These are phyloP conservation scores for Aspergillus luchuensis DNA, from an alignment of 2,329 filamentous ascomycete species.

Conservation along the genomic window DNA sequence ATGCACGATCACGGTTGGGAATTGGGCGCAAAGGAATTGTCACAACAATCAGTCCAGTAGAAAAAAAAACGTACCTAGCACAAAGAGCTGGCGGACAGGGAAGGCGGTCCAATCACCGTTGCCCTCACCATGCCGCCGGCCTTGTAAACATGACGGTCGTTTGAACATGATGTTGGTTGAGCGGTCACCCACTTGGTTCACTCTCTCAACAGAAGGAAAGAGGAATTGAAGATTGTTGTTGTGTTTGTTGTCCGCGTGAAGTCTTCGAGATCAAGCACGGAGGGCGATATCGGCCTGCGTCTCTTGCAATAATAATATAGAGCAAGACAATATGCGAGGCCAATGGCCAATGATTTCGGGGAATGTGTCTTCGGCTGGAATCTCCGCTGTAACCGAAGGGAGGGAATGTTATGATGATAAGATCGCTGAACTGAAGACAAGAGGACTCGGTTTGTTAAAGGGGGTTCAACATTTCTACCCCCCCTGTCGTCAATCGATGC, in stretches of 20 bases:
- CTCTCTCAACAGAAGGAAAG: conserved; percentile 6
- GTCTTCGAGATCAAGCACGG: neutral
- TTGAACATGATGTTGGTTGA: conserved; percentile 33
- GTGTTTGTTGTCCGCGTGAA: no score
- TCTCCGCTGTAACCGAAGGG: conserved; percentile 33
- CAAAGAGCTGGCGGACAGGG: conserved; percentile 59
- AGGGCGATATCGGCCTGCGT: conserved; percentile 13
- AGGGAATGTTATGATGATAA: conserved; percentile 35
- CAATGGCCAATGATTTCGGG: conserved; percentile 15
- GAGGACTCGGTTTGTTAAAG: conserved; percentile 25
- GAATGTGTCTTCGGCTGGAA: conserved; percentile 31
- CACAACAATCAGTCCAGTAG: neutral
- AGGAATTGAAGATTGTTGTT: neutral
- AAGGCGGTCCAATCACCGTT: conserved; percentile 49
- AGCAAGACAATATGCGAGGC: conserved; percentile 16
- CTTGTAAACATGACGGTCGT: conserved; percentile 36
- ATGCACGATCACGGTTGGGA: conserved; percentile 3
- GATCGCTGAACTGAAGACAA: conserved; percentile 23
- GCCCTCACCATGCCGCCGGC: conserved; percentile 32
- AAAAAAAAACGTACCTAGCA: conserved; percentile 43
- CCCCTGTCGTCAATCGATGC: conserved; percentile 19
- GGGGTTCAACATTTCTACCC: conserved; percentile 27
- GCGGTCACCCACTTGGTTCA: neutral
- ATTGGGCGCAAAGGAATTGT: conserved; percentile 21
- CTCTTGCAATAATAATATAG: conserved; percentile 20